Conservation (phyloP, 1,284 basidiomycete genomes). For the Amylostereum areolatum region DNA sequence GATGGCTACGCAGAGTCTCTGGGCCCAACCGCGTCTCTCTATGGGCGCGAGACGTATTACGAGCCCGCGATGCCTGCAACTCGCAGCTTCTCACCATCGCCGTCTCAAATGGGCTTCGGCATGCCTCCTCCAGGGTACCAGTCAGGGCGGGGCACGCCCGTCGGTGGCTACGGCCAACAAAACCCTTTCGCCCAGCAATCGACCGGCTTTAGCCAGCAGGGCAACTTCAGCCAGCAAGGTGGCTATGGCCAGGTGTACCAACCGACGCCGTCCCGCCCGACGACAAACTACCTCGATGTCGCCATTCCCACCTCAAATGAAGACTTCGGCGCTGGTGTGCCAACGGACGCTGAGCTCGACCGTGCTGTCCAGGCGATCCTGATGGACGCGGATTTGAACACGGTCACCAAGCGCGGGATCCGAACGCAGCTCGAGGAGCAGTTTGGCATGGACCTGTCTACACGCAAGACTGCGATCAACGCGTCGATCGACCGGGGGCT, state of each 20-base stretch:
- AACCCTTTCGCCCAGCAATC: slow-evolving; percentile 12
- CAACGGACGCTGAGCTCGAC: slow-evolving; percentile 69
- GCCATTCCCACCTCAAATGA: slow-evolving; percentile 43
- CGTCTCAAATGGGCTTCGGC: slow-evolving; percentile 46
- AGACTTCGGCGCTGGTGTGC: slow-evolving; percentile 38
- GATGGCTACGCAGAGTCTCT: slow-evolving; percentile 71
- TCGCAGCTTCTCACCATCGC: slow-evolving; percentile 62
- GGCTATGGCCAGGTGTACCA: slow-evolving; percentile 34
- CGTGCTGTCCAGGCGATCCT: slow-evolving; percentile 67
- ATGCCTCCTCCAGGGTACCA: slow-evolving; percentile 58
- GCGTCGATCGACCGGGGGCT: slow-evolving; percentile 63
- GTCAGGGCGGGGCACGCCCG: slow-evolving; percentile 72
- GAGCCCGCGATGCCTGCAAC: slow-evolving; percentile 40
- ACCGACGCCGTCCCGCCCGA: slow-evolving; percentile 59
- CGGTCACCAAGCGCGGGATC: slow-evolving; percentile 86
- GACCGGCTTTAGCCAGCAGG: background rate
- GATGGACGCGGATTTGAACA: slow-evolving; percentile 75
- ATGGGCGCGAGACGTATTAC: slow-evolving; percentile 79
- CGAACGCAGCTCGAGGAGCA: slow-evolving; percentile 74
- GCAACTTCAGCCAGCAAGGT: background rate
- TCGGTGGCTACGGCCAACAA: slow-evolving; percentile 30
- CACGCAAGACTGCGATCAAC: slow-evolving; percentile 65
- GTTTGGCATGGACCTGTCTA: slow-evolving; percentile 67
- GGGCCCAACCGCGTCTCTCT: slow-evolving; percentile 54
- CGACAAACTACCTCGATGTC: slow-evolving; percentile 71